Base-by-base conservation (phyloP, 345 rosid species). In the Pseudoturritis turrita region DNA sequence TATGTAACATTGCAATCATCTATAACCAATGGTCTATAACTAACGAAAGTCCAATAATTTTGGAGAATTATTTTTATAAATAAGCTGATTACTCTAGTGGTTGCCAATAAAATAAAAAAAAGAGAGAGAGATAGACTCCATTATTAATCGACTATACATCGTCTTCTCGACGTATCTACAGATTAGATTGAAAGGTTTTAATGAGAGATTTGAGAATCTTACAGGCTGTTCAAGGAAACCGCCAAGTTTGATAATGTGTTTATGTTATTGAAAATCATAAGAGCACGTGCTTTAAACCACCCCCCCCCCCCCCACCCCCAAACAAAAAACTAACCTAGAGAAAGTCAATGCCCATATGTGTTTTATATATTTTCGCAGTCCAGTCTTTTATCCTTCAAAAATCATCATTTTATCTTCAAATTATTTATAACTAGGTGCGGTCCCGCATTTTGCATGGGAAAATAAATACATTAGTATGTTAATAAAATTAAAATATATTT, bases 101-200 rank as follows among this genome's bases (percentile, higher is more conserved):
- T 40, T 46, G 25, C 45, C 28, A 41, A 11, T 22, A 4, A 23
- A 21, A 37, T 10, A 10, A 44, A 5, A 44, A 44, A 7, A 12
- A 31, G 31, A 56, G 22, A 60, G 41, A 26, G 60, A 50, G 43
- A 21, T 26, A 46, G 41, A 18, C 59, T 37, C 37, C 26, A 44
- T 54, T 54, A 55, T 35, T 54, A 44, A 12, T 44, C 36, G 71
- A 55, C 57, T 23, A 31, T 23, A 35, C 63, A 72, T 72, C 0
- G 25, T 29, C 37, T 62, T 41, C 45, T 62, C 62, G 7, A 62
- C n/a, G 14, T 43, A 62, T 44, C 12, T 41, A 62, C 50, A 18
- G 19, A 37, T 11, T 12, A 68, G 72, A 68, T 44, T 13, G 19
- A 22, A 69, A 49, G 22, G 40, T 43, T 28, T 12, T n/a, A 41